These are phyloP conservation scores for Cutaneotrichosporon sp. DNA, from an alignment of 1,284 basidiomycete species.

Conservation along the genomic window DNA sequence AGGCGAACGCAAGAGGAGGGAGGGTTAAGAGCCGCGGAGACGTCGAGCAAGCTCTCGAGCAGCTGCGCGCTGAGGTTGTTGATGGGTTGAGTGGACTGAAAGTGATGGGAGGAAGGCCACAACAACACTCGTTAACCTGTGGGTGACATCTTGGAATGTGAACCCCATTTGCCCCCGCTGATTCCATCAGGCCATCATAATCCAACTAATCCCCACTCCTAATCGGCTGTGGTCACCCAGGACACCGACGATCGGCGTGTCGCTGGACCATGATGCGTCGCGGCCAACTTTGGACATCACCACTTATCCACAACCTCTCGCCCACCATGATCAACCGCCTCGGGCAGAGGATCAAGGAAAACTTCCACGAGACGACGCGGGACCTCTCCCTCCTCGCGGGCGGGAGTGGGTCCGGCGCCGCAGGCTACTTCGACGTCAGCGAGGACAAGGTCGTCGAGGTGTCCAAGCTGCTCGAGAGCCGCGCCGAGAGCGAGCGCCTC, in stretches of 20 bases:
- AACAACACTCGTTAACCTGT: background rate
- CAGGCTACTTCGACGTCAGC: conserved; percentile 52
- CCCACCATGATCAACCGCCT: conserved; percentile 45
- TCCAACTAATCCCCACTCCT: background rate
- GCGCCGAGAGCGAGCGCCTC: conserved; percentile 80
- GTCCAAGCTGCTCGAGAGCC: conserved; percentile 78
- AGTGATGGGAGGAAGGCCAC: background rate
- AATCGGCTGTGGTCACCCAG: background rate
- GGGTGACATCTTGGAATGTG: background rate
- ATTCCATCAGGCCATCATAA: background rate
- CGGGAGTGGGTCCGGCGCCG: conserved; percentile 31
- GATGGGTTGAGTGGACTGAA: background rate
- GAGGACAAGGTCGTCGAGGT: conserved; percentile 61
- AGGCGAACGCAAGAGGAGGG: background rate
- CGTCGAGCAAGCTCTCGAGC: background rate
- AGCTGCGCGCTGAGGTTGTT: background rate
- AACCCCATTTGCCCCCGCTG: background rate
- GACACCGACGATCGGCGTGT: background rate
- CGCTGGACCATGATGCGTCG: background rate
- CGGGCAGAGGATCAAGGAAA: conserved; percentile 54
- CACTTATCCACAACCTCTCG: conserved; percentile 1
- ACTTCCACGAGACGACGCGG: conserved; percentile 54
- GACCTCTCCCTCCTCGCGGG: conserved; percentile 51
- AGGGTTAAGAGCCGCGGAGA: background rate
- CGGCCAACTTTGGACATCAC: background rate